Percentiles rank a stretch among this genome's conserved stretches.
Conservation (phyloP, 345 rosid genomes). For the Camelina sativa region DNA sequence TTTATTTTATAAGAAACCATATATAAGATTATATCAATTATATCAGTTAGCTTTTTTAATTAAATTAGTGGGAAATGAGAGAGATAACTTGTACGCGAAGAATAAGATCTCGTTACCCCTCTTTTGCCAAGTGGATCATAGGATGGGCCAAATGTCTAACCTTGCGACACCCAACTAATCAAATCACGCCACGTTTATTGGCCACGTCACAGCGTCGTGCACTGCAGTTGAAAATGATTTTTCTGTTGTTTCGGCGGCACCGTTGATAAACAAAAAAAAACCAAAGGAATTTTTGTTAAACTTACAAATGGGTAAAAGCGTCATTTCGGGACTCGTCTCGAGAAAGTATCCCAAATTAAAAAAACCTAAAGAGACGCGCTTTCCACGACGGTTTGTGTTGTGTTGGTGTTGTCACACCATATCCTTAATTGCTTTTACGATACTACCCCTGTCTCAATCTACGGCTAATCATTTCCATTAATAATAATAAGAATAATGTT, state of each 20-base stretch:
- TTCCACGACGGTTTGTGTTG: slow-evolving; percentile 30
- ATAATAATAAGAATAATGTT: neutral
- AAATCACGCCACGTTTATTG: neutral
- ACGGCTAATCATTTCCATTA: neutral
- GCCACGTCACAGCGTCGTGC: slow-evolving; percentile 32
- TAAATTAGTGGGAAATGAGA: slow-evolving; percentile 34
- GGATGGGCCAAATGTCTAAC: slow-evolving; percentile 33
- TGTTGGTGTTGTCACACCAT: slow-evolving; percentile 26
- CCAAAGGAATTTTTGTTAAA: slow-evolving; percentile 15
- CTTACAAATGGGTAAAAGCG: slow-evolving; percentile 23
- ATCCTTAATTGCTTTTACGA: neutral
- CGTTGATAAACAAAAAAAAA: neutral
- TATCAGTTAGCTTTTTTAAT: neutral
- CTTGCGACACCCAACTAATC: slow-evolving; percentile 2
- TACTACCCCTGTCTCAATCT: neutral
- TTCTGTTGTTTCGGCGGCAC: slow-evolving; percentile 25
- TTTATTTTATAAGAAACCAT: neutral
- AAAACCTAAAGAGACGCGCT: slow-evolving; percentile 25
- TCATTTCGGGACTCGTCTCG: neutral
- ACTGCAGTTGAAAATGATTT: slow-evolving; percentile 16
- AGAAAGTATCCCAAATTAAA: slow-evolving; percentile 14
- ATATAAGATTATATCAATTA: no score
- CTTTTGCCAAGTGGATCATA: slow-evolving; percentile 37
- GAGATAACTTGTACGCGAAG: slow-evolving; percentile 40
- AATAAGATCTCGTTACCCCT: slow-evolving; percentile 24